Conservation (phyloP, 83 land plant genomes). For the Diphasiastrum complanatum region DNA sequence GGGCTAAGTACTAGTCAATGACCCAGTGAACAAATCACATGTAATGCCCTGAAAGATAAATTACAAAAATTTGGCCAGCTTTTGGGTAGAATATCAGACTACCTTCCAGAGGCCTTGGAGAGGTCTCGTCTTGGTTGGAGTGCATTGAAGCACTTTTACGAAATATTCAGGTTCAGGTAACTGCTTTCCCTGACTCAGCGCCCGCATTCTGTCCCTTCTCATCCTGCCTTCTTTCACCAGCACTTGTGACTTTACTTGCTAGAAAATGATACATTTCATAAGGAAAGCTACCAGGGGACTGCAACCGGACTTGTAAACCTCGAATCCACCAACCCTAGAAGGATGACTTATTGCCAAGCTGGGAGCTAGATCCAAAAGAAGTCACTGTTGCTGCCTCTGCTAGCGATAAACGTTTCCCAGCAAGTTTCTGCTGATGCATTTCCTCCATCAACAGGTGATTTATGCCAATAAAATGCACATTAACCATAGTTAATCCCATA, state of each 20-base stretch:
- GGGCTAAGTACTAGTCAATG: too few relatives aligned
- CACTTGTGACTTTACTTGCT: slow-evolving; percentile 59
- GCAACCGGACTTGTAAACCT: slow-evolving; percentile 14
- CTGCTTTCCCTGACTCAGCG: slow-evolving; percentile 32
- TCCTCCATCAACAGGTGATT: slow-evolving; percentile 70
- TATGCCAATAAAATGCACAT: slow-evolving; percentile 60
- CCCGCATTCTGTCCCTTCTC: slow-evolving; percentile 57
- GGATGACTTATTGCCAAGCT: not conserved
- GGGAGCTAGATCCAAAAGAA: slow-evolving; percentile 31
- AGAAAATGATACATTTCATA: slow-evolving; percentile 69
- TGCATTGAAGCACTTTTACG: slow-evolving; percentile 54
- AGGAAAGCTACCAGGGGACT: slow-evolving; percentile 61
- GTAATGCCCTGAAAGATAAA: too few relatives aligned
- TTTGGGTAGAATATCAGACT: too few relatives aligned
- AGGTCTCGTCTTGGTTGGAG: slow-evolving; percentile 61
- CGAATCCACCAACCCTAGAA: slow-evolving; percentile 11
- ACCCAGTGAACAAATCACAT: too few relatives aligned
- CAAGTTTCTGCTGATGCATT: slow-evolving; percentile 10
- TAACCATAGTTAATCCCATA: slow-evolving; percentile 36
- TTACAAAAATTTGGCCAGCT: too few relatives aligned
- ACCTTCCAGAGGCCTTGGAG: slow-evolving; percentile 99
- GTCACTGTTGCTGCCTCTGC: slow-evolving; percentile 33
- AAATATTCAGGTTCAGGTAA: slow-evolving; percentile 71
- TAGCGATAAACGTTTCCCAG: slow-evolving; percentile 5
- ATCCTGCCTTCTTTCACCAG: slow-evolving; percentile 58